Base-by-base conservation (phyloP, 2,329 filamentous ascomycete genomes). In the Ophiocordyceps sinensis region DNA sequence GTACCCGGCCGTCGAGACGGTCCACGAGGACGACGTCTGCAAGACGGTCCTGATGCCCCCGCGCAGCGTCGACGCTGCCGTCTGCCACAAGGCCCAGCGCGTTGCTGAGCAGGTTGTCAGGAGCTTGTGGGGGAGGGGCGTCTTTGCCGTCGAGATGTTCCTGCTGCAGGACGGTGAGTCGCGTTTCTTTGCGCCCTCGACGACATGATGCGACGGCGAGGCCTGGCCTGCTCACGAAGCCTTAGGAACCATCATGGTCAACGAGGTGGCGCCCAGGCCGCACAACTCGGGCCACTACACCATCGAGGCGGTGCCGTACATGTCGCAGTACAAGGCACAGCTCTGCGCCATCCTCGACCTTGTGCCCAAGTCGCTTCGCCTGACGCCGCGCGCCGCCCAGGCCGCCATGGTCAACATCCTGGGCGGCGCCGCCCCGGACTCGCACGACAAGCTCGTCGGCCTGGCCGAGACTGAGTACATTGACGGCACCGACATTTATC, bases 131-230 rank as follows among this genome's bases (percentile, higher is more conserved):
- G 91, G 91, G 40, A 82, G 91, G 46, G 91, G 91, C 47, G 85
- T 94, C 28, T 98, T 95, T 60, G 91, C 89, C 1, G 89, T 96
- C 0, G 91, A 98, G 64, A 85, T 96, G 78, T 98, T 98, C 63
- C 63, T 96, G 4, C 73, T 88, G 11, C 65, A 78, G 38, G 77
- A 91, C 51, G 77, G 77, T 65, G 65, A 51, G 28, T 21, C n/a
- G 8, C 3, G 14, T 14, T 9, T 17, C n/a, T 34, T 15, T 17
- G 4, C 23, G 4, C 23, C 12, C n/a, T 55, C 49, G 39, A 17
- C 36, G 19, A 15, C n/a, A n/a, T n/a, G 11, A n/a, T 4, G 4
- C n/a, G 15, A 19, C 30, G 28, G 44, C 11, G 35, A 41, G 7
- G 41, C 28, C 19, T 23, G 14, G 36, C 19, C 37, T 3, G 13